A percentile compares a stretch with the other conserved stretches of the same genome.
Conservation (phyloP, 2,329 filamentous ascomycete genomes). For the Dryadomyces quercus-mongolicae region DNA sequence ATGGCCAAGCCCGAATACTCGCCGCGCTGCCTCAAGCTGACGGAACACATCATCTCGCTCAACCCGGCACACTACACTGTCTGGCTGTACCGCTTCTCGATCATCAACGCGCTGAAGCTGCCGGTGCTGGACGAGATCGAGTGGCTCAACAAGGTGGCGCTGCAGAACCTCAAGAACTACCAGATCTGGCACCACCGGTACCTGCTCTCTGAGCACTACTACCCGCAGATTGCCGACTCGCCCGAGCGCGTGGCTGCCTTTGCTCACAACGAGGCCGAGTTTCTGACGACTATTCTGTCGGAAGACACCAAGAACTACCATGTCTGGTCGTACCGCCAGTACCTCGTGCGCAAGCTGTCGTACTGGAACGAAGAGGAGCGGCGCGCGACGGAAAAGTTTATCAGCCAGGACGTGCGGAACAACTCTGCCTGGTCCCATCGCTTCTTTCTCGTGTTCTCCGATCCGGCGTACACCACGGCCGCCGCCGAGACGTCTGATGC, state of each 20-base stretch:
- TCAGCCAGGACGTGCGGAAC: constrained; percentile 76
- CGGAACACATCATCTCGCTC: constrained; percentile 78
- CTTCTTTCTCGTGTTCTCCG: constrained; percentile 79
- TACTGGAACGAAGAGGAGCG: constrained; percentile 57
- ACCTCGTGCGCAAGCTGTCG: constrained; percentile 50
- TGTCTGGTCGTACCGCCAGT: constrained; percentile 91
- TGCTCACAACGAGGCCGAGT: constrained; percentile 55
- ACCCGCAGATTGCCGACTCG: constrained; percentile 47
- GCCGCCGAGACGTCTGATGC: no score
- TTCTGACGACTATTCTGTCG: constrained; percentile 68
- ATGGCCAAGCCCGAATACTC: constrained; percentile 85
- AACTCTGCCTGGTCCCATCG: constrained; percentile 97
- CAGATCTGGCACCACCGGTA: constrained; percentile 84
- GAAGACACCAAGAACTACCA: constrained; percentile 96
- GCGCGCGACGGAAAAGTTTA: constrained; percentile 55
- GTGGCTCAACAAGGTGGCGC: constrained; percentile 77
- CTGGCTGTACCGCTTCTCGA: constrained; percentile 87
- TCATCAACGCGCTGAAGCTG: constrained; percentile 54
- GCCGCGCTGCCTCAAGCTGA: constrained; percentile 65
- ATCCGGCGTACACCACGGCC: constrained; percentile 32
- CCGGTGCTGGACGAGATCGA: constrained; percentile 59
- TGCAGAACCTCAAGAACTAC: constrained; percentile 90
- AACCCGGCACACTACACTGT: constrained; percentile 98
- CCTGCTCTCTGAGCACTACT: constrained; percentile 48
- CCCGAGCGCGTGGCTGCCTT: constrained; percentile 43